Evolutionary conservation across 441 rosid species (phyloP).

Genomic region (Arabidopsis lyrata): DNA sequence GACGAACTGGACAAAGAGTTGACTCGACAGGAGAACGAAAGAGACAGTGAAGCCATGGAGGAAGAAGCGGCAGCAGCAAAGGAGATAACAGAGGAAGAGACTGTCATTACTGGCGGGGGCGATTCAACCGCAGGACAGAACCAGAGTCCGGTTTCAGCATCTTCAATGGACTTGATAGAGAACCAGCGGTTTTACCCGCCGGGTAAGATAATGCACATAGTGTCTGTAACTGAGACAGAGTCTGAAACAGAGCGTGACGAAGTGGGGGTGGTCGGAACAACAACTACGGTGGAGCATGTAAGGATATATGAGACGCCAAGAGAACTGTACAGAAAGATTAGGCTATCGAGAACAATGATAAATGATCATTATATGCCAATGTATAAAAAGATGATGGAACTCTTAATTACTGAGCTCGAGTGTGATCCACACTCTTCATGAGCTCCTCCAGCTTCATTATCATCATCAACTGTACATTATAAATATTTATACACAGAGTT

Average conservation of each 20-base stretch:
- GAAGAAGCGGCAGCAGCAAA: conserved; percentile 85
- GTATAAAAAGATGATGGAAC: conserved; percentile 93
- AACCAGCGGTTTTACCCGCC: conserved; percentile 85
- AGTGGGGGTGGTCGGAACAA: conserved; percentile 18
- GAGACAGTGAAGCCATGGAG: conserved; percentile 59
- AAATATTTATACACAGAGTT: conserved; percentile 35
- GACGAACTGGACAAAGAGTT: conserved; percentile 87
- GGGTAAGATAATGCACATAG: conserved; percentile 87
- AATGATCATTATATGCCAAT: conserved; percentile 98
- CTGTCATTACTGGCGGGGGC: conserved; percentile 38
- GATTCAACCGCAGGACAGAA: conserved; percentile 52
- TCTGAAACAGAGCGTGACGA: conserved; percentile 46
- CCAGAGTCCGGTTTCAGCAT: conserved; percentile 44
- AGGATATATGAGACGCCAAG: conserved; percentile 85
- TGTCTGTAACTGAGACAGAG: conserved; percentile 50
- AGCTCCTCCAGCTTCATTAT: conserved; percentile 2
- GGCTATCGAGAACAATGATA: conserved; percentile 90
- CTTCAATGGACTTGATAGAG: conserved; percentile 60
- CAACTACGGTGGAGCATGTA: conserved; percentile 48
- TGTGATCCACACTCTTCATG: conserved; percentile 42
- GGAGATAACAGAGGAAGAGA: conserved; percentile 83
- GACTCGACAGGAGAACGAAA: conserved; percentile 65
- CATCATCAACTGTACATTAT: conserved; percentile 40
- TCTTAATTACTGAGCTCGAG: conserved; percentile 68
- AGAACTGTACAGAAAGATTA: conserved; percentile 87